Base-by-base conservation (phyloP, 495 filamentous ascomycete genomes). In the Aspergillus indologenus region DNA sequence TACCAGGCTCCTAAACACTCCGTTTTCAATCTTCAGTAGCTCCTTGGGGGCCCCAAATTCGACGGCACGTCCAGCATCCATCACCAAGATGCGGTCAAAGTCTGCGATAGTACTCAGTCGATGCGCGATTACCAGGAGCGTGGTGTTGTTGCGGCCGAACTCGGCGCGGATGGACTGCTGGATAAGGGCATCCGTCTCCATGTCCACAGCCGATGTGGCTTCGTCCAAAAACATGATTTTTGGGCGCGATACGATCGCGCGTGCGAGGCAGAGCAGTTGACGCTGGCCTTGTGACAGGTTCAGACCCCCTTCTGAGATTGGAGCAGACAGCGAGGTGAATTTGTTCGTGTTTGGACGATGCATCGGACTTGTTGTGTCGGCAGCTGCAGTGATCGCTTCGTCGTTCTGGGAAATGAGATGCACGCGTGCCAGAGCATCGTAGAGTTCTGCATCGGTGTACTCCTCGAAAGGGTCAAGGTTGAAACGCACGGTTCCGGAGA, bases 161-260 rank as follows among this genome's bases (percentile, higher is more conserved):
- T 90, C 75, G 51, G 60, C 54, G 1, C 64, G 43, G 31, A 66
- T 56, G 2, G 57, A 56, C 24, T 51, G 46, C 54, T 66, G 64
- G 44, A 66, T 66, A 4, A 54, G 49, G n/a, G 77, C 71, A 71
- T 93, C 90, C 0, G 87, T 89, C n/a, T 79, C 78, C 82, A 87
- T 88, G 68, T 93, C 90, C 1, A 93, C 86, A 3, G 89, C 86
- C 14, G 83, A 85, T 0, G 90, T 93, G 5, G 90, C 90, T 72
- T 93, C 90, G 63, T 93, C 90, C 18, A 93, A 80, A 7, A 93
- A 83, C 76, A 92, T 83, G 61, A 92, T 85, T 60, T 86, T 86
- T 12, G 88, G 87, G 0, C 84, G 79, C 7, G 81, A 81, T 23
- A 92, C 83, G 61, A 91, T 89, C 46, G 90, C 89, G 6, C 90